Evolutionary conservation across 2,329 filamentous ascomycete species (phyloP), one percentile per base, ranked within the genome.

Genomic region (Penicillium sp.): DNA sequence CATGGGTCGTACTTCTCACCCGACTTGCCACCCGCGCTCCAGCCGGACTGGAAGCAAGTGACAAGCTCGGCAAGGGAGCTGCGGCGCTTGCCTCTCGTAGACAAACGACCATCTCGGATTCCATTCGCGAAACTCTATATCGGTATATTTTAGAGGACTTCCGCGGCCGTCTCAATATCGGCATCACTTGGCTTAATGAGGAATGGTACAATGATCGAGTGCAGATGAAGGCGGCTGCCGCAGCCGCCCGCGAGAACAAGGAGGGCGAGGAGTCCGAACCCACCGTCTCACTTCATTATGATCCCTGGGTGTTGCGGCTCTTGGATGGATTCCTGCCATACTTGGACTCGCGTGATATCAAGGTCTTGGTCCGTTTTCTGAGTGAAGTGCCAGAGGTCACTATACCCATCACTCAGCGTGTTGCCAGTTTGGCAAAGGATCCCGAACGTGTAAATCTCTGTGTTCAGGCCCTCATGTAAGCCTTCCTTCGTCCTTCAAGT

Each of bases 141-240:
- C 82, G 85, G 50, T 97, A 96, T 71, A 84, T 97, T 44, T 84
- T 97, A 59, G 91, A 95, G 60, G 93, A 97, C 70, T 99, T 96
- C 76, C 87, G 93, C 51, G 87, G 84, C 58, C 87, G 94, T 39
- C 92, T 97, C 59, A 92, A 95, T 63, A 84, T 94, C 19, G 93
- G 92, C 1, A 91, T 97, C 48, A 87, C 88, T 7, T 99, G 94
- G 94, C 81, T 99, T 14, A 96, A 89, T 65, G 94, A 99, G 72
- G 94, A 99, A 75, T 99, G 94, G 93, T 97, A 96, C 74, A 95
- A 92, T 66, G 93, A 97, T 71, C 86, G 81, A 39, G 74, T 91
- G 28, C 77, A 81, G 49, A 69, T 76, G 40, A 77, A 75, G 55
- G 63, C 70, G 47, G 71, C 75, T 77, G 60, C 77, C 44, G 71